These are phyloP conservation scores for Kuraishia molischiana DNA, from an alignment of 805 yeast genomes.

Conservation along the genomic window DNA sequence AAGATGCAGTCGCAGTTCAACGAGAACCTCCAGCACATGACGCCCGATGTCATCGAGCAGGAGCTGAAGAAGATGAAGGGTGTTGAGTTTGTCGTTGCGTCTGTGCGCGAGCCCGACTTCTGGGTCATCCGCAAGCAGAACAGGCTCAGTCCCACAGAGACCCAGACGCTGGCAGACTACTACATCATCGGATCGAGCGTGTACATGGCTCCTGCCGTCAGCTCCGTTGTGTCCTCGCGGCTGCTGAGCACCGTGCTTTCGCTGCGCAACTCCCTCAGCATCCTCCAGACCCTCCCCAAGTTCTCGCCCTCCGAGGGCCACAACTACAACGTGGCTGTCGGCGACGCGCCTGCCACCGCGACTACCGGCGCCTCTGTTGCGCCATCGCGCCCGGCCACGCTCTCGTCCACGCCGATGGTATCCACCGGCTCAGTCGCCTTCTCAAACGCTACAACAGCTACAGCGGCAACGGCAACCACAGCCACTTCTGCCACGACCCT, in stretches of 20 bases:
- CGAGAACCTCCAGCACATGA: constrained; percentile 26
- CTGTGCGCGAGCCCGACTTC: constrained; percentile 79
- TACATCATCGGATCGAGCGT: constrained; percentile 88
- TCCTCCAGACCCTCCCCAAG: constrained; percentile 36
- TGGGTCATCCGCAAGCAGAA: constrained; percentile 87
- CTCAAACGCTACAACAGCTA: neutral
- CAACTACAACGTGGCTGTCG: constrained; percentile 14
- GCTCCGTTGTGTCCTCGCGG: constrained; percentile 65
- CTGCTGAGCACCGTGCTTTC: constrained; percentile 38
- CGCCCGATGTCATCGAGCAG: constrained; percentile 20
- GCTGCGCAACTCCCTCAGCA: constrained; percentile 35
- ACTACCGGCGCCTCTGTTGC: neutral
- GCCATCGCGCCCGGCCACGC: neutral
- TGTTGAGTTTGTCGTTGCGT: constrained; percentile 67
- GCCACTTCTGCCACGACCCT: constrained; percentile 16
- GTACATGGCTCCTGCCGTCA: constrained; percentile 78
- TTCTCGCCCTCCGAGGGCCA: constrained; percentile 58
- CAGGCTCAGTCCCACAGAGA: constrained; percentile 42
- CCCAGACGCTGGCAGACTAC: constrained; percentile 59
- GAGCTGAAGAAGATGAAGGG: constrained; percentile 78
- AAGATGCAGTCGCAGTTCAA: constrained; percentile 93
- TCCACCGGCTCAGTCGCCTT: neutral
- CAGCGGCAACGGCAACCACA: neutral
- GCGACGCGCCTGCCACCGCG: neutral
- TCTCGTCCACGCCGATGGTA: neutral